These are phyloP conservation scores for Chloropicon primus DNA, from an alignment of 139 green algal species.

Conservation along the genomic window DNA sequence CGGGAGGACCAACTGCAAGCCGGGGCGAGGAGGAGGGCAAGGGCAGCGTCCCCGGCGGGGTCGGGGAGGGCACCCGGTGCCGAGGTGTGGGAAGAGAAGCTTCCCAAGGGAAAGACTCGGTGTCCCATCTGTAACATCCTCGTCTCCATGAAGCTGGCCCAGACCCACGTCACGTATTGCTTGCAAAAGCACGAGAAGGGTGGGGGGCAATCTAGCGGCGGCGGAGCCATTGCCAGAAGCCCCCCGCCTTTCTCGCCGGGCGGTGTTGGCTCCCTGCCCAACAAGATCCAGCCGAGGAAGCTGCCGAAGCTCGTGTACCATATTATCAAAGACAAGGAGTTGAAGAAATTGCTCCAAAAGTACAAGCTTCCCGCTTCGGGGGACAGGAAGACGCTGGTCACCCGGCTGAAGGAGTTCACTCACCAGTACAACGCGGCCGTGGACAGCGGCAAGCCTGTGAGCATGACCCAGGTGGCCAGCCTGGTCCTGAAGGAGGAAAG, in stretches of 20 bases:
- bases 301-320: not conserved
- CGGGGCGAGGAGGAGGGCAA: not conserved
- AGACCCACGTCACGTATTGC: not conserved
- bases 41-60: not conserved
- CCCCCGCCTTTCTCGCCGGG: too few species aligned
- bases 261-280: too few species aligned
- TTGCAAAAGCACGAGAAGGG: not conserved
- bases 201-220: too few species aligned
- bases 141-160: not conserved
- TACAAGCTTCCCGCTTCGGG: not conserved
- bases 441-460: not conserved
- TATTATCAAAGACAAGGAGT: not conserved
- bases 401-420: not conserved
- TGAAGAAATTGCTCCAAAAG: not conserved
- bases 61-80: too few species aligned
- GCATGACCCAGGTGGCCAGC: not conserved
- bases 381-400: not conserved
- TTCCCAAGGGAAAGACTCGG: not conserved
- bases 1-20: not conserved
- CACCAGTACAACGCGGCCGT: not conserved
- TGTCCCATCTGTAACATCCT: not conserved
- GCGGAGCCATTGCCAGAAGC: too few species aligned
- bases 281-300: not conserved
- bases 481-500: not conserved
- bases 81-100: too few species aligned